Evolutionary conservation across 2,329 filamentous ascomycete species (phyloP), one percentile per base, ranked within the genome.

Genomic region (Ceratocystiopsis minuta): DNA sequence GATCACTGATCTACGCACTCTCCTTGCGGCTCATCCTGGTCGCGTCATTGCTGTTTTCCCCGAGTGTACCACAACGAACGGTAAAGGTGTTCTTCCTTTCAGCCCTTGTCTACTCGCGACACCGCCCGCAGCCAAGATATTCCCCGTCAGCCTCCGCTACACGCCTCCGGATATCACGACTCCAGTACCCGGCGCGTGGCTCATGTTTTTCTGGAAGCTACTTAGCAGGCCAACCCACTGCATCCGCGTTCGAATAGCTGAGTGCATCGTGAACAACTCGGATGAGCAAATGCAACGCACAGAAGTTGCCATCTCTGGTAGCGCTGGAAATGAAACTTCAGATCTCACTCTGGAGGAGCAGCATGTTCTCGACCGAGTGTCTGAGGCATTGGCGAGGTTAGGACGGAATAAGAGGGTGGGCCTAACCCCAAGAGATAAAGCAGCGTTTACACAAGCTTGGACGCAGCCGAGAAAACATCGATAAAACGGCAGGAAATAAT

Each of bases 11-110:
- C 55, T 87, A 37, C 62, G 66, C 17, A 65, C 70, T 1, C 67
- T 96, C 5, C 56, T 86, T 12, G 60, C 66, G 31, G 65, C 70
- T 44, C 72, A 92, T 55, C 85, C 85, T 0, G 68, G 72, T 44
- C 76, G 85, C 37, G 73, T 84, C 45, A 72, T 96, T 47, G 85
- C 79, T 47, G 75, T 94, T 2, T 95, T 96, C 57, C 88, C 90
- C 13, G 90, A 98, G 62, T 88, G 81, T 60, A 90, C 81, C 5
- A 93, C 90, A 1, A 94, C 85, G 37, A 98, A 98, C 55, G 88
- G 88, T 47, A 79, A 83, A 50, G 90, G 80, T 5, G 87, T 96
- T 47, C 62, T 98, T 13, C 82, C 85, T 2, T 74, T 94, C 43
- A 84, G 80, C 46, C 84, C 81, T 0, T 79, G 77, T 40, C 67